phyloP scores from a whole-genome alignment of 2,329 filamentous ascomycete species.

The Stenocarpella maydis region DNA sequence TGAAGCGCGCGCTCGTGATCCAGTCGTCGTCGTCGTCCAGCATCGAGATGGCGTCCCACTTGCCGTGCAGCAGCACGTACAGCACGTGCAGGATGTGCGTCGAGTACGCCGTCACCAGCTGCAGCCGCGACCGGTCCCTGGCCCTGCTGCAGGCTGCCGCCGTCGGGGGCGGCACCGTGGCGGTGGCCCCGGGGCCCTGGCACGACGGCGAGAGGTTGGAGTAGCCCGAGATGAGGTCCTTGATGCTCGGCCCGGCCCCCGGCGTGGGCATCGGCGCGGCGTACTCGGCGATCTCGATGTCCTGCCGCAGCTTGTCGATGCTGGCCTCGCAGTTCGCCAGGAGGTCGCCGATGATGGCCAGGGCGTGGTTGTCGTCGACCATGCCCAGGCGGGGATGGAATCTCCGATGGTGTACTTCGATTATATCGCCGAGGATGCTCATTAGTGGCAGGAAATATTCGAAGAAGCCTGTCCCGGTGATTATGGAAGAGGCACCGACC shows the following conservation, averaged over 20 bases:
- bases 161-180: not conserved
- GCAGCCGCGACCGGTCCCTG: conserved; percentile 44
- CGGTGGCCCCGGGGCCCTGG: not conserved
- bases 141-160: not conserved
- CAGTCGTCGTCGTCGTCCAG: conserved; percentile 58
- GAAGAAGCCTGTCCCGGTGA: conserved; percentile 55
- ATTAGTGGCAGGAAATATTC: conserved; percentile 60
- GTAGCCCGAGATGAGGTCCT: conserved; percentile 37
- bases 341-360: conserved; percentile 47
- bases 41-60: conserved; percentile 59
- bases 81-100: conserved; percentile 58
- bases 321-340: conserved; percentile 51
- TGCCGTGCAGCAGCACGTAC: conserved; percentile 56
- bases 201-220: conserved; percentile 1
- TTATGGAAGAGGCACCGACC: conserved; percentile 49
- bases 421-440: conserved; percentile 57
- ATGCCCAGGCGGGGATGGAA: conserved; percentile 52
- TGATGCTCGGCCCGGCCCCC: conserved; percentile 37
- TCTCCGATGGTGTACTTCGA: conserved; percentile 54
- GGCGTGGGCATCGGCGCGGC: conserved; percentile 21
- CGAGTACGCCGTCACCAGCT: conserved; percentile 56
- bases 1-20: conserved; percentile 55
- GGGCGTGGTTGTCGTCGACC: conserved; percentile 46
- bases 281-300: conserved; percentile 35
- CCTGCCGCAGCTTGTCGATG: conserved; percentile 43